Conservation (phyloP, 768 basidiomycete species). For the Panus rudis region DNA sequence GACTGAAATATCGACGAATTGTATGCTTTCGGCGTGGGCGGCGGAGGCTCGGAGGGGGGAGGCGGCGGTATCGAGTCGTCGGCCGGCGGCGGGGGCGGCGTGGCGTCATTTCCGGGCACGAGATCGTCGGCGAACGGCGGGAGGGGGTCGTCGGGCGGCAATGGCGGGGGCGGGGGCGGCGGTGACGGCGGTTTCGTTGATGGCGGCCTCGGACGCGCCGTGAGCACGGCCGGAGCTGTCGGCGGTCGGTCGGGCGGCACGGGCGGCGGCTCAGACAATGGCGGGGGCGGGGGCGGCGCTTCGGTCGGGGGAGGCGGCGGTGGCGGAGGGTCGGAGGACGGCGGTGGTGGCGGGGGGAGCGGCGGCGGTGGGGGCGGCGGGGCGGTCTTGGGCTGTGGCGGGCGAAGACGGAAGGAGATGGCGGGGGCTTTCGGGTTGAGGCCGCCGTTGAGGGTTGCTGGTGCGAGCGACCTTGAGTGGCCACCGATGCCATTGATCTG, state of each 20-base stretch:
- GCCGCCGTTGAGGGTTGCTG: slow-evolving; percentile 14
- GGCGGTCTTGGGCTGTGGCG: slow-evolving; percentile 32
- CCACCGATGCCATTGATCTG: slow-evolving; percentile 11
- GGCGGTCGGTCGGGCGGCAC: slow-evolving; percentile 18
- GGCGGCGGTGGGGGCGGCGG: slow-evolving; percentile 29
- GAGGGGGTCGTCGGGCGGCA: slow-evolving; percentile 15
- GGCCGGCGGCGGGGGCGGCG: slow-evolving; percentile 16
- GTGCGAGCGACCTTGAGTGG: slow-evolving; percentile 16
- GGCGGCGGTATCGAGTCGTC: slow-evolving; percentile 18
- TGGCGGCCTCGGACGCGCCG: slow-evolving; percentile 13
- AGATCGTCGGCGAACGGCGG: not conserved
- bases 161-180: slow-evolving; percentile 16
- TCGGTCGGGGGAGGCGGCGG: slow-evolving; percentile 19
- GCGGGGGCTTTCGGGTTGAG: slow-evolving; percentile 14
- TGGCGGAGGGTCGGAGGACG: slow-evolving; percentile 18
- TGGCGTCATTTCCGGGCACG: slow-evolving; percentile 12
- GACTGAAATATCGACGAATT: no score
- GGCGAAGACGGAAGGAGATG: slow-evolving; percentile 21
- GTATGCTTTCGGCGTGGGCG: slow-evolving; percentile 22
- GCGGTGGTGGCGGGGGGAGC: slow-evolving; percentile 22
- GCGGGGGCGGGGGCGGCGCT: slow-evolving; percentile 22
- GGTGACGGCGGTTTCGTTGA: slow-evolving; percentile 21
- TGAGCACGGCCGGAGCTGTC: slow-evolving; percentile 13
- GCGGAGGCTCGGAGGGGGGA: slow-evolving; percentile 16
- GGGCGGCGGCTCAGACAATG: slow-evolving; percentile 15